phyloP scores from a whole-genome alignment of 192 early-diverging fungal genomes.

The Oehlia diaphana region DNA sequence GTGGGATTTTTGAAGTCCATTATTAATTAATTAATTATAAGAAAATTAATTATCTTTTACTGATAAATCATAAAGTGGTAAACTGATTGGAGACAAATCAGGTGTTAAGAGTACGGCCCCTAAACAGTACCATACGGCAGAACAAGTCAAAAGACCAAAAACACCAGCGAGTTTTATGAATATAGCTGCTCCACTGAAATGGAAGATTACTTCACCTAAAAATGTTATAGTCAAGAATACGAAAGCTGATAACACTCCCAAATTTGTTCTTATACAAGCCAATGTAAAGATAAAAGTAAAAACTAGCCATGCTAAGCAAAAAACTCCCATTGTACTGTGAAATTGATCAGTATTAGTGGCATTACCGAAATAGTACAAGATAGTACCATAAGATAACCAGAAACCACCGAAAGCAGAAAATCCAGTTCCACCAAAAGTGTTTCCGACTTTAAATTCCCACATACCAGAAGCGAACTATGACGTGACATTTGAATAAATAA shows the following conservation, averaged over 20 bases:
- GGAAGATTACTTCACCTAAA: neutral
- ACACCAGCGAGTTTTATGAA: constrained; percentile 1
- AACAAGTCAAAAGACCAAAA: neutral
- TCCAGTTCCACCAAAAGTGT: constrained; percentile 83
- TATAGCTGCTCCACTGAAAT: neutral
- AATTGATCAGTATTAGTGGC: neutral
- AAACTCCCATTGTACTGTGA: constrained; percentile 18
- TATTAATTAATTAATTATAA: too few relatives aligned
- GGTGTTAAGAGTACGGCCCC: constrained; percentile 15
- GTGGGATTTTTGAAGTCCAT: too few relatives aligned
- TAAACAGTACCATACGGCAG: constrained; percentile 19
- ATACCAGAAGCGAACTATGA: constrained; percentile 77
- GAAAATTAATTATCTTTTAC: neutral
- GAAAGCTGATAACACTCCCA: constrained; percentile 23
- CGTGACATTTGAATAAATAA: constrained; percentile 53
- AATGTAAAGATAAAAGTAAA: constrained; percentile 32
- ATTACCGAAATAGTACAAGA: neutral
- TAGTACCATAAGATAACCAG: constrained; percentile 20
- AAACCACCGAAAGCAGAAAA: constrained; percentile 46
- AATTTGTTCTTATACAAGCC: constrained; percentile 23
- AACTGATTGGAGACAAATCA: constrained; percentile 26
- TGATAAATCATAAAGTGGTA: constrained; percentile 25
- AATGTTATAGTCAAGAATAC: constrained; percentile 17
- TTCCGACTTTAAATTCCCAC: constrained; percentile 79
- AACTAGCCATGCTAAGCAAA: constrained; percentile 2